phyloP scores from a whole-genome alignment of 108 stramenopile genomes.

The Nitzschia sp. region DNA sequence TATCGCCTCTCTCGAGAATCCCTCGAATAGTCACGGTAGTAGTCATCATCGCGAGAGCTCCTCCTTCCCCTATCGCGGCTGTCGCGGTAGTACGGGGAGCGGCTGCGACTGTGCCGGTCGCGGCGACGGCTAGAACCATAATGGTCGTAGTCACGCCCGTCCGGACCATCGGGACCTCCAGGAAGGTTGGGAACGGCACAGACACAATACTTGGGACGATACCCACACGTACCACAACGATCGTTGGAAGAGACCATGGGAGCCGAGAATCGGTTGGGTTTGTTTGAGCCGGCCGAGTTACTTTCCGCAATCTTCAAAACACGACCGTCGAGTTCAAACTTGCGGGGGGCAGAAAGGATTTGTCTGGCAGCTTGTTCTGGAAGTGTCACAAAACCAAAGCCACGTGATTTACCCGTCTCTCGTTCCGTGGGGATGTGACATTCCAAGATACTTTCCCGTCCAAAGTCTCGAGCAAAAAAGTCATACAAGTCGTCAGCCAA shows the following conservation, averaged over 20 bases:
- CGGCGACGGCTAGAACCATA: slow-evolving; percentile 45
- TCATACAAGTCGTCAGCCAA: slow-evolving; percentile 70
- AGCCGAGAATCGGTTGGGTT: slow-evolving; percentile 36
- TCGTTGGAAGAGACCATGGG: slow-evolving; percentile 43
- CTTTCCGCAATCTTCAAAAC: slow-evolving; percentile 82
- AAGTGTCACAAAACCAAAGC: slow-evolving; percentile 87
- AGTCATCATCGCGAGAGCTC: slow-evolving; percentile 41
- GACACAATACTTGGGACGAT: slow-evolving; percentile 81
- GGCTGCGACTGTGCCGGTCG: slow-evolving; percentile 61
- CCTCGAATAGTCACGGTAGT: slow-evolving; percentile 28
- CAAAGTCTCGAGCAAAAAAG: slow-evolving; percentile 69
- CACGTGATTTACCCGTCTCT: slow-evolving; percentile 74
- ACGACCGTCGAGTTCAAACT: slow-evolving; percentile 77
- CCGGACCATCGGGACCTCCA: slow-evolving; percentile 40
- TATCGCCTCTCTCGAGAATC: slow-evolving; percentile 32
- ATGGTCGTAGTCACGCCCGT: slow-evolving; percentile 39
- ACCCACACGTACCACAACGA: slow-evolving; percentile 74
- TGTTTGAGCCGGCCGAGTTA: slow-evolving; percentile 72
- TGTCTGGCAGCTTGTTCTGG: slow-evolving; percentile 61
- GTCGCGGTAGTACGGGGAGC: slow-evolving; percentile 48
- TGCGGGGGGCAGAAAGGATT: slow-evolving; percentile 56
- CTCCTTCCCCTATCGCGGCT: slow-evolving; percentile 43
- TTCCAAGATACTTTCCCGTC: slow-evolving; percentile 77
- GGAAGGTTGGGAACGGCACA: slow-evolving; percentile 54
- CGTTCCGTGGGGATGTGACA: slow-evolving; percentile 87